Evolutionary conservation across 768 basidiomycete genomes (phyloP).

Genomic region (Polyporus arcularius): DNA sequence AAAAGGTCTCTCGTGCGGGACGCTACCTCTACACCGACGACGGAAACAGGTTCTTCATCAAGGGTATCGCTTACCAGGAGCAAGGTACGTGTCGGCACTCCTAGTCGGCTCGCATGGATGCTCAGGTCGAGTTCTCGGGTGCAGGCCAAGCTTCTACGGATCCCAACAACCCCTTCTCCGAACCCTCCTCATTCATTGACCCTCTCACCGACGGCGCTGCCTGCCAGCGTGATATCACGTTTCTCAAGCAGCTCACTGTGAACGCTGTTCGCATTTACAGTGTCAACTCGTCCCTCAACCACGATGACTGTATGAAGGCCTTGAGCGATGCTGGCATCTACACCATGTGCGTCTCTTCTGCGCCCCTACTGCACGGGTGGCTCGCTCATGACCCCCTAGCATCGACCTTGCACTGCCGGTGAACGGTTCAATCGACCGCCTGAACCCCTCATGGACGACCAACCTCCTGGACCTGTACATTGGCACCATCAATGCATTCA

Average conservation of each 20-base stretch:
- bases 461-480: conserved; percentile 80
- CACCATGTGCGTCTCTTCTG: conserved; percentile 62
- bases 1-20: conserved; percentile 67
- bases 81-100: conserved; percentile 52
- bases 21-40: conserved; percentile 79
- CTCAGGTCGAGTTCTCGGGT: not conserved
- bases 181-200: conserved; percentile 78
- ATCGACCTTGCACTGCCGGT: conserved; percentile 84
- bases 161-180: conserved; percentile 61
- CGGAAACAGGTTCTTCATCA: conserved; percentile 84
- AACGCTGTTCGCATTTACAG: conserved; percentile 87
- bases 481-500: conserved; percentile 74
- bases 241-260: conserved; percentile 71
- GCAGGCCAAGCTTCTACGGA: conserved; percentile 42
- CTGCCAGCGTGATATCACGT: conserved; percentile 80
- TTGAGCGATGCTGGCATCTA: conserved; percentile 84
- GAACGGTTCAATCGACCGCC: conserved; percentile 83
- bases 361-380: not conserved
- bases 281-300: conserved; percentile 79
- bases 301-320: conserved; percentile 82
- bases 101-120: not conserved
- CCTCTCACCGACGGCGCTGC: conserved; percentile 67
- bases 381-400: conserved; percentile 40
- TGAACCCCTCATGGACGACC: conserved; percentile 74
- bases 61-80: conserved; percentile 82